A percentile compares a stretch with the other conserved stretches of the same genome.
These are phyloP conservation scores for Ophiostoma tasmaniense DNA, from an alignment of 2,329 filamentous ascomycete genomes.

Conservation along the genomic window DNA sequence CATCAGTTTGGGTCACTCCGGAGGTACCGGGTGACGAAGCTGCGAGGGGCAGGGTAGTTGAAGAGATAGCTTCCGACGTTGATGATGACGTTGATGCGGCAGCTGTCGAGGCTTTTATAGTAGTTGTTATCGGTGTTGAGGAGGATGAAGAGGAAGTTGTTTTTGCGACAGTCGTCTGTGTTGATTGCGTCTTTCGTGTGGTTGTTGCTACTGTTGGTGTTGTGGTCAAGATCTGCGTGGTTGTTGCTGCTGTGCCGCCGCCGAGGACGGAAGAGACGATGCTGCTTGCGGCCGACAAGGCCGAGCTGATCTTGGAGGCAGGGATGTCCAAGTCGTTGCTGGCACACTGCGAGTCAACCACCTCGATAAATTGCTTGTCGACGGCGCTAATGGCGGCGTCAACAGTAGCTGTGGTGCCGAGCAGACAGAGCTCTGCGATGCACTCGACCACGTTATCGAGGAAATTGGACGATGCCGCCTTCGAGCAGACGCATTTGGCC, in stretches of 20 bases:
- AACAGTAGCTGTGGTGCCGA: neutral
- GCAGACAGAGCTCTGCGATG: conserved; percentile 17
- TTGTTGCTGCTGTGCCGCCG: conserved; percentile 1
- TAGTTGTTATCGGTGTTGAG: neutral
- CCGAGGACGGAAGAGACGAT: conserved; percentile 11
- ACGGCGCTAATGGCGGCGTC: conserved; percentile 10
- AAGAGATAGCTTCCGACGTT: neutral
- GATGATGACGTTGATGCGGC: neutral
- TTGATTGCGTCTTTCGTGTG: neutral
- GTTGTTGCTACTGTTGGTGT: neutral
- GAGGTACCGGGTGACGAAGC: neutral
- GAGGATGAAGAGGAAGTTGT: neutral
- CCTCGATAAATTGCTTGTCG: conserved; percentile 14
- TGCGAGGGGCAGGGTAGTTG: neutral
- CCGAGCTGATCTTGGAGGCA: conserved; percentile 11
- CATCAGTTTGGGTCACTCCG: neutral
- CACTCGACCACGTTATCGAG: conserved; percentile 18
- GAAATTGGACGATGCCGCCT: conserved; percentile 6
- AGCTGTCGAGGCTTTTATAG: neutral
- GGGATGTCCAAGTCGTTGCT: conserved; percentile 11
- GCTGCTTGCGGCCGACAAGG: conserved; percentile 17
- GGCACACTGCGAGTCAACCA: conserved; percentile 17
- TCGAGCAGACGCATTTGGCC: conserved; percentile 19
- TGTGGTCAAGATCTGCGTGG: conserved; percentile 1
- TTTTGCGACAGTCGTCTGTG: neutral